Percentiles rank a stretch among this genome's conserved stretches.
Evolutionary conservation across 164 flowering plant genomes (phyloP).

Genomic region (Vitis riparia): DNA sequence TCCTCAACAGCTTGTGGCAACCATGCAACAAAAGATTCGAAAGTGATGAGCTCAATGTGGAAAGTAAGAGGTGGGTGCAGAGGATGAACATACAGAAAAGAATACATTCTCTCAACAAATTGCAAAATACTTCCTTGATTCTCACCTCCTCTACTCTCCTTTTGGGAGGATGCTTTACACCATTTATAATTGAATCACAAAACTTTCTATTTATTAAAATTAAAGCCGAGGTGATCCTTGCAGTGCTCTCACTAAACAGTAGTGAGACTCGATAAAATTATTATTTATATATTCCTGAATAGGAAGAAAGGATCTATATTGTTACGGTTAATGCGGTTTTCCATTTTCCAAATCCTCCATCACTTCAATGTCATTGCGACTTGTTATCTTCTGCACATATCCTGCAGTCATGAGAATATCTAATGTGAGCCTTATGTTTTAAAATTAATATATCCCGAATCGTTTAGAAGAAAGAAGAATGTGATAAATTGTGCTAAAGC

Average conservation of each 20-base stretch:
- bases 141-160: not conserved
- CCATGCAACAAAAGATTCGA: constrained; percentile 7
- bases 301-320: not conserved
- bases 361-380: constrained; percentile 77
- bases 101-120: constrained; percentile 20
- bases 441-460: too few species aligned
- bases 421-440: not conserved
- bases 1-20: constrained; percentile 2
- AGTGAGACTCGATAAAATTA: constrained; percentile 12
- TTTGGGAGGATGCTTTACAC: not conserved
- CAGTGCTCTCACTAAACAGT: too few species aligned
- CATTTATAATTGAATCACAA: not conserved
- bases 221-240: too few species aligned
- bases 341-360: constrained; percentile 92
- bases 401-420: constrained; percentile 48
- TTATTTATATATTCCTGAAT: constrained; percentile 4
- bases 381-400: constrained; percentile 91
- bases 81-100: constrained; percentile 14
- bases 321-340: constrained; percentile 50
- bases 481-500: too few species aligned
- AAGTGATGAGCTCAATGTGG: not conserved
- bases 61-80: constrained; percentile 6
- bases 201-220: too few species aligned
- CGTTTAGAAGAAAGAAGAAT: too few species aligned
- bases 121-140: constrained; percentile 1